Conservation (phyloP, 2,329 filamentous ascomycete species). For the Colletotrichum karsti region DNA sequence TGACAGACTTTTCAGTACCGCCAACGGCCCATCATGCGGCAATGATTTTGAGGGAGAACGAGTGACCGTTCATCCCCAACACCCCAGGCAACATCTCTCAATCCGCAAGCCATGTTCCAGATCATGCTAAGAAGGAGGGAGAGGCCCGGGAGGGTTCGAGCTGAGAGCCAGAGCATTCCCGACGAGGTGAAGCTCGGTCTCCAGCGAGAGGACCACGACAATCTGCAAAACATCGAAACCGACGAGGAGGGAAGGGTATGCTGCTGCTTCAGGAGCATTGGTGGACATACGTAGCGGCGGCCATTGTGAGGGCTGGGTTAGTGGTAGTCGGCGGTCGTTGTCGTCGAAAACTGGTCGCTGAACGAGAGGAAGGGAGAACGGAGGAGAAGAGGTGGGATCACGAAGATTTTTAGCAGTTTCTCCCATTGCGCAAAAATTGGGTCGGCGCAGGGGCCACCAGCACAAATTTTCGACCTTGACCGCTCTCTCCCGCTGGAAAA, state of each 20-base stretch:
- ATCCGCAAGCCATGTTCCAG: slow-evolving; percentile 55
- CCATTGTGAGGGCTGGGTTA: slow-evolving; percentile 49
- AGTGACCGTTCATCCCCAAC: slow-evolving; percentile 77
- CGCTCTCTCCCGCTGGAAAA: background rate
- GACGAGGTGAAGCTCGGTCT: slow-evolving; percentile 46
- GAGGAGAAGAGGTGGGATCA: background rate
- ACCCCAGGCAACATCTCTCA: slow-evolving; percentile 73
- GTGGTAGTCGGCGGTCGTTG: slow-evolving; percentile 42
- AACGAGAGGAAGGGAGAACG: background rate
- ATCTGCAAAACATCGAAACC: slow-evolving; percentile 70
- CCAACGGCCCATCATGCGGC: slow-evolving; percentile 56
- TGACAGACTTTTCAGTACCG: slow-evolving; percentile 37
- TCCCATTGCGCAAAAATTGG: slow-evolving; percentile 3
- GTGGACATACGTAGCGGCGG: slow-evolving; percentile 62
- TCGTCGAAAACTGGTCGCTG: slow-evolving; percentile 29
- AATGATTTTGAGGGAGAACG: slow-evolving; percentile 83
- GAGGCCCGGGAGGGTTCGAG: slow-evolving; percentile 78
- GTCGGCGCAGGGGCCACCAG: background rate
- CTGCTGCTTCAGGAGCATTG: slow-evolving; percentile 18
- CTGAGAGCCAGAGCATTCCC: slow-evolving; percentile 65
- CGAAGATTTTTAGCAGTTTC: slow-evolving; percentile 24
- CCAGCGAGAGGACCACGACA: slow-evolving; percentile 89
- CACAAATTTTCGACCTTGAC: slow-evolving; percentile 3
- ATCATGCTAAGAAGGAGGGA: slow-evolving; percentile 62
- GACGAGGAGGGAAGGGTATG: slow-evolving; percentile 41